Conservation (phyloP, 306 rosid genomes). For the Vigna nakashimae region DNA sequence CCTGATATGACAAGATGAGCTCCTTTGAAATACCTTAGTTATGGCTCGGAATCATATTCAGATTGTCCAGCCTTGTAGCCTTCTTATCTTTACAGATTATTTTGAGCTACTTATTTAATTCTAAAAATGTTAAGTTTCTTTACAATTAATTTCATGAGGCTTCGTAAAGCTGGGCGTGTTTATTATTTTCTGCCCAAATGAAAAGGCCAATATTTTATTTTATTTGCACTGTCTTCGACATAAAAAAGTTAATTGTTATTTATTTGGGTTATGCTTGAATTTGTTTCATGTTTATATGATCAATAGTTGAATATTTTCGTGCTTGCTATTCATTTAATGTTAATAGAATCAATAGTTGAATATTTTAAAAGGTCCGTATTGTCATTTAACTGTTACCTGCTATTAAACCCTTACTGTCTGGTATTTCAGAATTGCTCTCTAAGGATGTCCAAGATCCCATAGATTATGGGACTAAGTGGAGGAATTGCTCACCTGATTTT, state of each 20-base stretch:
- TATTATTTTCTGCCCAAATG: constrained; percentile 9
- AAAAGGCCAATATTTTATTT: constrained; percentile 20
- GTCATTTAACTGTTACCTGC: constrained; percentile 34
- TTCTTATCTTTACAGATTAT: constrained; percentile 26
- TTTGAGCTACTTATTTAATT: constrained; percentile 17
- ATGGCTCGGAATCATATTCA: constrained; percentile 36
- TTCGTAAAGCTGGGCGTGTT: constrained; percentile 28
- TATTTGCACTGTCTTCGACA: constrained; percentile 20
- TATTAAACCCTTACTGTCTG: constrained; percentile 15
- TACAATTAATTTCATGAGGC: constrained; percentile 15
- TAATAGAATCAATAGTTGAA: constrained; percentile 18
- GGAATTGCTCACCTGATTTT: constrained; percentile 58
- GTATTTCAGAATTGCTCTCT: constrained; percentile 59
- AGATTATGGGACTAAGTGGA: constrained; percentile 73
- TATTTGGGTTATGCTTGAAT: constrained; percentile 30
- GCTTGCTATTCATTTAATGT: constrained; percentile 26
- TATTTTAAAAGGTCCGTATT: neutral
- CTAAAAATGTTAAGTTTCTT: constrained; percentile 31
- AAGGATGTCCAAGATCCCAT: constrained; percentile 59
- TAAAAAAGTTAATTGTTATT: constrained; percentile 7
- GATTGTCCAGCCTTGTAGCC: constrained; percentile 26
- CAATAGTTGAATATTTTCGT: constrained; percentile 10
- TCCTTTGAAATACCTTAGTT: constrained; percentile 31
- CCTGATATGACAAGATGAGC: constrained; percentile 31
- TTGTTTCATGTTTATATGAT: constrained; percentile 23